Conservation (phyloP, 2,329 filamentous ascomycete species). For the Pyricularia pennisetigena region DNA sequence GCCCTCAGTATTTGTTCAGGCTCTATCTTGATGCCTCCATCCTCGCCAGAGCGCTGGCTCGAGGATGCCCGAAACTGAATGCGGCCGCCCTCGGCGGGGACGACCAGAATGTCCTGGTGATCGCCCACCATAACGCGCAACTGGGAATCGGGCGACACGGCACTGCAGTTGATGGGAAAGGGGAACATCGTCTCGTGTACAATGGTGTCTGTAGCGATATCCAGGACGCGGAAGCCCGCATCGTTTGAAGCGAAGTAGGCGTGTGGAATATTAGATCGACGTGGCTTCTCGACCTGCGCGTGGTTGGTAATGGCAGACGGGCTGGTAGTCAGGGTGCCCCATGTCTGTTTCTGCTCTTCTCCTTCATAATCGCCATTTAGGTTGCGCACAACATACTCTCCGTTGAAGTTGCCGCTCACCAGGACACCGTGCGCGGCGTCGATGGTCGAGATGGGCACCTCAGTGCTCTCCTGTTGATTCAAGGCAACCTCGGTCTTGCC, state of each 20-base stretch:
- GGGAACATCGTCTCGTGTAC: slow-evolving; percentile 41
- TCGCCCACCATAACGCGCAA: slow-evolving; percentile 68
- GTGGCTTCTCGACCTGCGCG: slow-evolving; percentile 44
- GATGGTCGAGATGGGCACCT: slow-evolving; percentile 37
- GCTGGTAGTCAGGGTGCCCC: slow-evolving; percentile 37
- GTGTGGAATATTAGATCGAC: slow-evolving; percentile 39
- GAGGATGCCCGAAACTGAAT: slow-evolving; percentile 11
- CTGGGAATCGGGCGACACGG: slow-evolving; percentile 60
- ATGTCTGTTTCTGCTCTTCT: slow-evolving; percentile 22
- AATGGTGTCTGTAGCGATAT: slow-evolving; percentile 49
- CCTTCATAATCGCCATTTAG: slow-evolving; percentile 24
- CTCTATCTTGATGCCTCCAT: slow-evolving; percentile 13
- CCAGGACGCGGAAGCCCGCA: slow-evolving; percentile 45
- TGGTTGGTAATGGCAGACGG: slow-evolving; percentile 55
- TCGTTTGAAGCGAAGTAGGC: slow-evolving; percentile 58
- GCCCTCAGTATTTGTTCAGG: slow-evolving; percentile 45
- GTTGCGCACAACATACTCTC: slow-evolving; percentile 41
- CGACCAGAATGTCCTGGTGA: slow-evolving; percentile 52
- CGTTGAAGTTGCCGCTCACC: slow-evolving; percentile 48
- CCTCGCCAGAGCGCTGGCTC: slow-evolving; percentile 13
- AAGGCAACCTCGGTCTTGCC: slow-evolving; percentile 34
- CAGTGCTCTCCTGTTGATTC: slow-evolving; percentile 20
- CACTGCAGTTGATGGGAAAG: slow-evolving; percentile 62
- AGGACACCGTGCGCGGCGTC: slow-evolving; percentile 44
- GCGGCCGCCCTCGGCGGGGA: slow-evolving; percentile 51